Percentiles rank a stretch among this genome's conserved stretches.
Conservation (phyloP, 2,329 filamentous ascomycete genomes). For the Fusarium sp. region DNA sequence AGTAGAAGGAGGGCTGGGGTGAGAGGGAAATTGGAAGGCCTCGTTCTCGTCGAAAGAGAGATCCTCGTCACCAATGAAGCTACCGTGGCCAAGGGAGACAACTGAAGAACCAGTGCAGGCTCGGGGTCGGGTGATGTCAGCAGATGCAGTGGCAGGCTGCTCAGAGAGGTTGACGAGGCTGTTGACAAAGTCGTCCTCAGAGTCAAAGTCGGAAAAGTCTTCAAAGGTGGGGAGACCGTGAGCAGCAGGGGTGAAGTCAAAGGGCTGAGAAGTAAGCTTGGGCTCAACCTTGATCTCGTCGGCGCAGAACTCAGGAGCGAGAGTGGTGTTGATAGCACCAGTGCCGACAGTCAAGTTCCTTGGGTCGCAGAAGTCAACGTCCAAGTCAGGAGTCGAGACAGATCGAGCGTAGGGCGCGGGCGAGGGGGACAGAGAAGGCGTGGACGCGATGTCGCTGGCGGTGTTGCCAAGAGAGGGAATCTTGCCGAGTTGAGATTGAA, state of each 20-base stretch:
- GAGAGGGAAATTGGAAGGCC: conserved; percentile 68
- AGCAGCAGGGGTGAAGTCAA: conserved; percentile 65
- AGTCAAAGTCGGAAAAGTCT: conserved; percentile 89
- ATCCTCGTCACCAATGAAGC: conserved; percentile 80
- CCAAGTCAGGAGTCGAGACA: conserved; percentile 71
- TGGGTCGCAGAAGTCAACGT: conserved; percentile 91
- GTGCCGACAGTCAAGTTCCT: conserved; percentile 83
- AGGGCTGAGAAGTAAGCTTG: conserved; percentile 60
- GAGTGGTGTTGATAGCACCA: conserved; percentile 61
- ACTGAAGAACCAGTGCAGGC: conserved; percentile 76
- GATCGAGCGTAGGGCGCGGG: conserved; percentile 82
- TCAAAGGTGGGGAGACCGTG: conserved; percentile 80
- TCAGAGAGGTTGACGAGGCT: conserved; percentile 76
- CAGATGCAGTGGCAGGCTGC: conserved; percentile 53
- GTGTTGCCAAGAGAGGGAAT: conserved; percentile 71
- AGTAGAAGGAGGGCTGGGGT: conserved; percentile 67
- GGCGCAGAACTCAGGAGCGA: conserved; percentile 73
- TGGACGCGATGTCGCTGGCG: conserved; percentile 78
- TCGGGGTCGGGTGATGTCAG: conserved; percentile 75
- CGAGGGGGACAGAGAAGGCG: conserved; percentile 87
- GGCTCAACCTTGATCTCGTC: conserved; percentile 68
- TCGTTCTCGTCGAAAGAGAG: conserved; percentile 80
- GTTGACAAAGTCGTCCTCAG: conserved; percentile 84
- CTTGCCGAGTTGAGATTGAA: conserved; percentile 60
- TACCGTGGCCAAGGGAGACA: conserved; percentile 78